Evolutionary conservation across 495 filamentous ascomycete species (phyloP), one percentile per base, ranked within the genome.

Genomic region (Choiromyces venosus): DNA sequence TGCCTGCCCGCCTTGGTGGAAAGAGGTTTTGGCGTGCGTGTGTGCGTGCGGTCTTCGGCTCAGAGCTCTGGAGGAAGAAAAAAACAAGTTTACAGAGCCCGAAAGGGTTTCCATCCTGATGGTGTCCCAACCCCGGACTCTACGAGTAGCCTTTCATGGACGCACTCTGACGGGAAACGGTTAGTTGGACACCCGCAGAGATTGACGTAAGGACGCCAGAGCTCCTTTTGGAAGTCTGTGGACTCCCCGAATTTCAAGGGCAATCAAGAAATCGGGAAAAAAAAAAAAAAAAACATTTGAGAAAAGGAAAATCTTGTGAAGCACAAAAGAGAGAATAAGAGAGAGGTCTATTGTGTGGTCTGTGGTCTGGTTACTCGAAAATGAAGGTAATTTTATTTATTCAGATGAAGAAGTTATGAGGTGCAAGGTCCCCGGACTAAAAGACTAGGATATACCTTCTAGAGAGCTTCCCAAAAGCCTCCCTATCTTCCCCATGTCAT

Each of bases 131-230:
- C 52, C 52, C 52, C 52, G n/a, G 25, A 61, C 52, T 61, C 52
- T 29, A 4, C 36, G 40, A 67, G 52, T 76, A 74, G 68, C 74
- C 75, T 44, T 36, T 66, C 52, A 39, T 37, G 52, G 66, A 65
- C 38, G 46, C 69, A 68, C 69, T 46, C 33, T 61, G 46, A 73
- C 66, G 56, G 74, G 36, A 77, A 77, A 77, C 75, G 56, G 75
- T 73, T 77, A 73, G 74, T n/a, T 44, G 40, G 71, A 25, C 52
- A 21, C 36, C 16, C 44, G 36, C 70, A 73, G 73, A 42, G 44
- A 76, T 76, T 76, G 74, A 77, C 66, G 69, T 69, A 77, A 77
- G 75, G 74, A 69, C 40, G 39, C 70, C 25, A 73, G 71, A 73
- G 56, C 74, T 77, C 66, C 76, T 76, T 76, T 67, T 61, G 75